Conservation (phyloP, 345 rosid genomes). For the Brassica rapa region DNA sequence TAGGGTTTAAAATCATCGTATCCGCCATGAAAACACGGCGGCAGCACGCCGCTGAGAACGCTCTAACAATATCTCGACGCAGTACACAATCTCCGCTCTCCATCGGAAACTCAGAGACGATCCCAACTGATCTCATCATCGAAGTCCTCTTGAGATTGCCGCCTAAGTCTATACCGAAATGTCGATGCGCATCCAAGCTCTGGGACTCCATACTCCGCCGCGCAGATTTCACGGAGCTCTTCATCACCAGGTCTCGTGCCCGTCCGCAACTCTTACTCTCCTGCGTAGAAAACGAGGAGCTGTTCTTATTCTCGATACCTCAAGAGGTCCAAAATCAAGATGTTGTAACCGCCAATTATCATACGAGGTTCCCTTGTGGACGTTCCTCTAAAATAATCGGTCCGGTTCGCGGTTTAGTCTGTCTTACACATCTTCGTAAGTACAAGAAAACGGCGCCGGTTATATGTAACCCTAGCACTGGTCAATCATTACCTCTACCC, state of each 20-base stretch:
- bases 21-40: not conserved
- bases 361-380: not conserved
- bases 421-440: not conserved
- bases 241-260: not conserved
- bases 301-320: not conserved
- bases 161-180: not conserved
- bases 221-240: not conserved
- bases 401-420: not conserved
- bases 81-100: not conserved
- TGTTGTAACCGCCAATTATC: not conserved
- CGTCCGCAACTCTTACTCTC: not conserved
- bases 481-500: not conserved
- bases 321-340: not conserved
- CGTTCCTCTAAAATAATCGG: not conserved
- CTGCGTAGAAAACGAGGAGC: not conserved
- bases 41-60: not conserved
- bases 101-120: not conserved
- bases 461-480: not conserved
- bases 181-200: constrained; percentile 8
- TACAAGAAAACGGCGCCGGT: not conserved
- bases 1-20: not conserved
- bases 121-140: not conserved
- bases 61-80: not conserved
- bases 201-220: not conserved
- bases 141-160: not conserved